Conservation (phyloP, 352 stramenopile genomes). For the Phytophthora colocasiae region DNA sequence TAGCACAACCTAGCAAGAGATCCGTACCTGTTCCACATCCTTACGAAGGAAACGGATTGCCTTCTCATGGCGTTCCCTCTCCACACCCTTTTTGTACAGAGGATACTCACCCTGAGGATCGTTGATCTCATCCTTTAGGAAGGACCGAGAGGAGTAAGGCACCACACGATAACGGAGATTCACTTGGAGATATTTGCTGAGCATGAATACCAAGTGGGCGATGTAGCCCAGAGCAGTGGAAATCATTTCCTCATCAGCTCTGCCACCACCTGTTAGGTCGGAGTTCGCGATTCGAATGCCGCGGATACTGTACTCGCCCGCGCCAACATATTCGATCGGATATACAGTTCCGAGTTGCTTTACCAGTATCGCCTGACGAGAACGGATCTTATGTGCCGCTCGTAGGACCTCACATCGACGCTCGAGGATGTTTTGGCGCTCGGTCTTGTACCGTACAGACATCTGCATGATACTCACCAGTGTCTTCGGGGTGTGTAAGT, state of each 20-base stretch:
- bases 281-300: conserved; percentile 80
- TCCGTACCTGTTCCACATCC: conserved; percentile 82
- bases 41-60: conserved; percentile 82
- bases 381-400: conserved; percentile 84
- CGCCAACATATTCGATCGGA: conserved; percentile 84
- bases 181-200: conserved; percentile 89
- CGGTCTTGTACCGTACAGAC: conserved; percentile 84
- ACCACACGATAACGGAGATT: conserved; percentile 86
- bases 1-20: conserved; percentile 1
- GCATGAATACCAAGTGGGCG: conserved; percentile 89
- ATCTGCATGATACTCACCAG: conserved; percentile 83
- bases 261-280: conserved; percentile 64
- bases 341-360: conserved; percentile 81
- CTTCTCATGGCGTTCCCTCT: conserved; percentile 81
- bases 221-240: conserved; percentile 89
- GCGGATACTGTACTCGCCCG: conserved; percentile 83
- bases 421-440: conserved; percentile 81
- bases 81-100: conserved; percentile 80
- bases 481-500: conserved; percentile 84
- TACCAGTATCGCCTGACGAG: conserved; percentile 79
- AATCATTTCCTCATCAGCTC: conserved; percentile 79
- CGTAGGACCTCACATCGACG: conserved; percentile 79
- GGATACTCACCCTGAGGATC: conserved; percentile 82
- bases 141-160: conserved; percentile 82
- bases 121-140: conserved; percentile 89